A percentile compares a stretch with the other conserved stretches of the same genome.
Evolutionary conservation across 164 flowering plant genomes (phyloP).

Genomic region (Cinnamomum chago): DNA sequence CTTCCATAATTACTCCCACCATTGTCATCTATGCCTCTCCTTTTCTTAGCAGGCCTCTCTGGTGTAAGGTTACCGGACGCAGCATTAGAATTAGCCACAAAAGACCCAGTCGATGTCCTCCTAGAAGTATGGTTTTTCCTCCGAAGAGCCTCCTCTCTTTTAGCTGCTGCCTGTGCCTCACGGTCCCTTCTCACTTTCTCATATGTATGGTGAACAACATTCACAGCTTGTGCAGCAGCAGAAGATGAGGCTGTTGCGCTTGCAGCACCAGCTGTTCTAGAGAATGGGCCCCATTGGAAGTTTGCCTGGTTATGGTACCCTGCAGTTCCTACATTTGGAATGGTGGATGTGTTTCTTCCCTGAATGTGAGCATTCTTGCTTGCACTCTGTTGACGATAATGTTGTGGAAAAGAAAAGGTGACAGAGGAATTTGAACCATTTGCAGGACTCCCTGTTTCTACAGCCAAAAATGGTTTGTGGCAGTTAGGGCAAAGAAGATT

Average conservation of each 20-base stretch:
- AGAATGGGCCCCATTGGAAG: slow-evolving; percentile 57
- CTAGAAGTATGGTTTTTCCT: slow-evolving; percentile 42
- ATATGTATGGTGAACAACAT: slow-evolving; percentile 53
- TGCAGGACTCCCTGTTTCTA: slow-evolving; percentile 38
- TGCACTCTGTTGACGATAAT: slow-evolving; percentile 4
- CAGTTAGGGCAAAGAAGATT: slow-evolving; percentile 62
- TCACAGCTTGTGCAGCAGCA: slow-evolving; percentile 56
- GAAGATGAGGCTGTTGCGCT: slow-evolving; percentile 33
- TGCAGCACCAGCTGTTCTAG: slow-evolving; percentile 36
- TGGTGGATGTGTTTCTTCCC: slow-evolving; percentile 23
- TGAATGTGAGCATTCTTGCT: slow-evolving; percentile 22
- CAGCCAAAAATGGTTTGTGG: slow-evolving; percentile 54
- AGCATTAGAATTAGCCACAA: slow-evolving; percentile 16
- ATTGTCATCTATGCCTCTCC: slow-evolving; percentile 30
- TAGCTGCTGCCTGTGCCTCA: slow-evolving; percentile 66
- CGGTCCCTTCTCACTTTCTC: slow-evolving; percentile 67
- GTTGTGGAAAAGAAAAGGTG: slow-evolving; percentile 6
- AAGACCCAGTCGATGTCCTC: slow-evolving; percentile 23
- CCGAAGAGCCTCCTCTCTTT: slow-evolving; percentile 48
- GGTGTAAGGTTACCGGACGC: not conserved
- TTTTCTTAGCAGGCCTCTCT: slow-evolving; percentile 36
- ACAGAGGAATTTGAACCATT: slow-evolving; percentile 28
- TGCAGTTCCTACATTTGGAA: slow-evolving; percentile 22
- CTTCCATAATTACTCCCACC: slow-evolving; percentile 4
- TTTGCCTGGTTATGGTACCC: slow-evolving; percentile 23